phyloP scores from a whole-genome alignment of 192 early-diverging fungal species.

The Backusella sp. region DNA sequence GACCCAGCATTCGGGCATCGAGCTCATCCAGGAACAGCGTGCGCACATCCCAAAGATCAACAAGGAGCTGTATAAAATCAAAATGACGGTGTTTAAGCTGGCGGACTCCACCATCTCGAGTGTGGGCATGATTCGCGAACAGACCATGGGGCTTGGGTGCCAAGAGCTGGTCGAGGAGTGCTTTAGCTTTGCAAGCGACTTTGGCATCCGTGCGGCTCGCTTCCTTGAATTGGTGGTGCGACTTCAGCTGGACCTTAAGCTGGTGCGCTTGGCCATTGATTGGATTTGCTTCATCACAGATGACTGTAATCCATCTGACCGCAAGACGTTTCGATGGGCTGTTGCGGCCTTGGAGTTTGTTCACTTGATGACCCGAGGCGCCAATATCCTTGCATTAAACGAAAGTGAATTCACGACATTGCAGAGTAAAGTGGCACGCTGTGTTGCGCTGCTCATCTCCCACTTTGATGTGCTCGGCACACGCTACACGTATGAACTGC shows the following conservation, averaged over 20 bases:
- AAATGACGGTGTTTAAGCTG: constrained; percentile 52
- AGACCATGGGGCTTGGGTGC: constrained; percentile 40
- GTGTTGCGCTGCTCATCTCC: constrained; percentile 76
- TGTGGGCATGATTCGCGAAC: constrained; percentile 54
- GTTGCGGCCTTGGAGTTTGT: constrained; percentile 83
- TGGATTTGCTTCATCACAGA: constrained; percentile 87
- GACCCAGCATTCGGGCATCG: constrained; percentile 43
- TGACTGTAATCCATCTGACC: constrained; percentile 77
- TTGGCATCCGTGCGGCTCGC: constrained; percentile 59
- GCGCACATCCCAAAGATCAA: constrained; percentile 59
- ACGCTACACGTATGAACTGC: constrained; percentile 43
- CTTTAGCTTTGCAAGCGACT: constrained; percentile 71
- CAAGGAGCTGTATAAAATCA: constrained; percentile 56
- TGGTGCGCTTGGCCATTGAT: constrained; percentile 76
- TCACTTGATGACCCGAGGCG: constrained; percentile 73
- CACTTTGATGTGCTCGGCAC: constrained; percentile 80
- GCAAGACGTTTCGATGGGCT: constrained; percentile 82
- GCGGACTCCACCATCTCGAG: constrained; percentile 54
- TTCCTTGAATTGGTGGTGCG: constrained; percentile 59
- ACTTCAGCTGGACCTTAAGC: constrained; percentile 59
- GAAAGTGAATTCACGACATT: constrained; percentile 72
- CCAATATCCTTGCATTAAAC: constrained; percentile 64
- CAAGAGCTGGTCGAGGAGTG: constrained; percentile 69
- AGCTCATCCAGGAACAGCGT: constrained; percentile 49
- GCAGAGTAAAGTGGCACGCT: constrained; percentile 69